These are phyloP conservation scores for Cyathus striatus DNA, from an alignment of 768 basidiomycete species.

Conservation along the genomic window DNA sequence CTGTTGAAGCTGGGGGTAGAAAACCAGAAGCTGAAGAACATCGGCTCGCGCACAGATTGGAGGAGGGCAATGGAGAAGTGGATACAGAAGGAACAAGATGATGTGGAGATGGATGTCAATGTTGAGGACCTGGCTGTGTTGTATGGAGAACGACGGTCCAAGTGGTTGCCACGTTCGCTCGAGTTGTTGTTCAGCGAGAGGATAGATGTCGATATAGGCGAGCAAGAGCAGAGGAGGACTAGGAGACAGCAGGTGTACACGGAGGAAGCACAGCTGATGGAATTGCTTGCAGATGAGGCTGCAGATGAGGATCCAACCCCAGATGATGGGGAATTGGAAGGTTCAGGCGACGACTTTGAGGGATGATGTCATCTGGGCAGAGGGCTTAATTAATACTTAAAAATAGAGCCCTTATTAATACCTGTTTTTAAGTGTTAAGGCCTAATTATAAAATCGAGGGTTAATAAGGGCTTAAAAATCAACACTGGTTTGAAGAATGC, in stretches of 20 bases:
- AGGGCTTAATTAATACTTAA: conserved; percentile 10
- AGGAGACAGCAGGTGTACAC: conserved; percentile 7
- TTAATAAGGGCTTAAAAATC: conserved; percentile 9
- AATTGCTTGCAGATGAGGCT: conserved; percentile 14
- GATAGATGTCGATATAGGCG: conserved; percentile 8
- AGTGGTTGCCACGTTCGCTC: conserved; percentile 11
- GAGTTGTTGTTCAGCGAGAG: conserved; percentile 12
- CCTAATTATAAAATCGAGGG: conserved; percentile 8
- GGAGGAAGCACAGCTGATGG: conserved; percentile 12
- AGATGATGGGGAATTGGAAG: conserved; percentile 14
- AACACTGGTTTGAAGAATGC: too few relatives aligned
- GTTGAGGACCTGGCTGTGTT: conserved; percentile 4
- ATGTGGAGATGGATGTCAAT: conserved; percentile 1
- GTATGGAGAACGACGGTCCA: conserved; percentile 5
- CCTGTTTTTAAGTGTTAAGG: conserved; percentile 7
- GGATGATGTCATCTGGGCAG: conserved; percentile 4
- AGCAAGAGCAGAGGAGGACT: conserved; percentile 2
- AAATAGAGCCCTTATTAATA: conserved; percentile 11
- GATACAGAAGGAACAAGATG: conserved; percentile 7
- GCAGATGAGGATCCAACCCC: conserved; percentile 10
- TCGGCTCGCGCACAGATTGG: conserved; percentile 13
- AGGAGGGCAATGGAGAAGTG: conserved; percentile 14
- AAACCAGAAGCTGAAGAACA: neutral
- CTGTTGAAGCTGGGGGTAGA: neutral
- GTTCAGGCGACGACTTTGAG: conserved; percentile 13